Evolutionary conservation across 163 green algal genomes (phyloP).

Genomic region (Volvox carteri): DNA sequence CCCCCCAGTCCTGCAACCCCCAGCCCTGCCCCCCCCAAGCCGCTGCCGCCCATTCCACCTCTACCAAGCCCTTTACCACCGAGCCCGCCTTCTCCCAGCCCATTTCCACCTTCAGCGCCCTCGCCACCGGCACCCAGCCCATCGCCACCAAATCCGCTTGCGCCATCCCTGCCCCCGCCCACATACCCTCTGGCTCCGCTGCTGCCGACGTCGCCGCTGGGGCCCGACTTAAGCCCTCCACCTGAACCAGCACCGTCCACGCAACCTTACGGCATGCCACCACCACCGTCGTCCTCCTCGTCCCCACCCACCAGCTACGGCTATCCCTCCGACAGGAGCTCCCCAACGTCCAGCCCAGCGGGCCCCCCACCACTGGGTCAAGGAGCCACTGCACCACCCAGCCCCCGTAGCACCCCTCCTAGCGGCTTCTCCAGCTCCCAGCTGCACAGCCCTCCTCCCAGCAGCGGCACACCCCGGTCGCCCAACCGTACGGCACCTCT

Average conservation of each 20-base stretch:
- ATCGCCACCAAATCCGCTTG: not conserved
- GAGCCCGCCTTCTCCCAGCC: not conserved
- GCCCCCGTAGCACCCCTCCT: not conserved
- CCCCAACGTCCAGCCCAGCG: too few species aligned
- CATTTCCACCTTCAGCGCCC: not conserved
- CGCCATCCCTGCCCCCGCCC: not conserved
- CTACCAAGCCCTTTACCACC: not conserved
- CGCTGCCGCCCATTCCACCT: not conserved
- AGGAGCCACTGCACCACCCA: not conserved
- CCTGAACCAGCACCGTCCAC: not conserved
- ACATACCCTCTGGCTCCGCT: not conserved
- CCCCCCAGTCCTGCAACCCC: not conserved
- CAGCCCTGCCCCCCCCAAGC: not conserved
- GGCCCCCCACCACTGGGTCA: too few species aligned
- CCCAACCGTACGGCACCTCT: too few species aligned
- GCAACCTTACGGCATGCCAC: not conserved
- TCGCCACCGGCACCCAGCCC: not conserved
- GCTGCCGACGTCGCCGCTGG: too few species aligned
- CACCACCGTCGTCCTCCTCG: not conserved
- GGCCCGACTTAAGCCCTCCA: not conserved
- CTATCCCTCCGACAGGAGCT: too few species aligned
- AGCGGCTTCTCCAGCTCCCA: not conserved
- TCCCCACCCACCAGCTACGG: too few species aligned
- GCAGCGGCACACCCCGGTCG: too few species aligned
- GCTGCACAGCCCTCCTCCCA: not conserved